Evolutionary conservation across 805 yeast species (phyloP), one percentile per base, ranked within the genome.

Genomic region (Danielia oregonensis): DNA sequence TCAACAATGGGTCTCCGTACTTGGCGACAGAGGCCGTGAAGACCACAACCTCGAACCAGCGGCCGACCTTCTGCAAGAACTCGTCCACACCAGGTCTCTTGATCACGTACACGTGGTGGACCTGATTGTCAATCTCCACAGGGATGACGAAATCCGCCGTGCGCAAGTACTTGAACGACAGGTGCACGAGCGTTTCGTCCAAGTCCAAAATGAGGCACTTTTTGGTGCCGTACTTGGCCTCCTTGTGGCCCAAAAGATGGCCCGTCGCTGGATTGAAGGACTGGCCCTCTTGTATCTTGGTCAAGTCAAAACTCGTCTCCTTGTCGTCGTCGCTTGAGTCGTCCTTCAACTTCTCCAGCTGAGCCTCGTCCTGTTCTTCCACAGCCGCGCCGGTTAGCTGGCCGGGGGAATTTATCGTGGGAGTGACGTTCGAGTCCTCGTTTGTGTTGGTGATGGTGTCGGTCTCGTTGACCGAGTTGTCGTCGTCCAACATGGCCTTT

Each of bases 31-130:
- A 82, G 1, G 98, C 98, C 0, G 99, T 93, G 61, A 93, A 93
- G 4, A 93, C 95, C 16, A 93, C 97, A 37, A 93, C 95, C 62
- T 93, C 99, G 57, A 73, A 93, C 51, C 89, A 59, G 55, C 86
- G 72, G 17, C 97, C 95, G 30, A 91, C 95, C 44, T 76, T 72
- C 49, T 66, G 68, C 67, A 93, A 68, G 53, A 93, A 93, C 55
- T 86, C 94, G 61, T 93, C 98, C 32, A 94, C 97, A 1, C 98
- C 98, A 1, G 99, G 99, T 51, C 99, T 76, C 56, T 93, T 93
- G 37, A 89, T 88, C 16, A 93, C 98, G 57, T 88, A 93, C 28
- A 93, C 98, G 52, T 86, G 91, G 59, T 93, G 97, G 21, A 81
- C 72, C 57, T 86, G 91, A 50, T 82, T 82, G 51, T 93, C 97